Conservation (phyloP, 495 filamentous ascomycete species). For the Sphaerosporella brunnea region DNA sequence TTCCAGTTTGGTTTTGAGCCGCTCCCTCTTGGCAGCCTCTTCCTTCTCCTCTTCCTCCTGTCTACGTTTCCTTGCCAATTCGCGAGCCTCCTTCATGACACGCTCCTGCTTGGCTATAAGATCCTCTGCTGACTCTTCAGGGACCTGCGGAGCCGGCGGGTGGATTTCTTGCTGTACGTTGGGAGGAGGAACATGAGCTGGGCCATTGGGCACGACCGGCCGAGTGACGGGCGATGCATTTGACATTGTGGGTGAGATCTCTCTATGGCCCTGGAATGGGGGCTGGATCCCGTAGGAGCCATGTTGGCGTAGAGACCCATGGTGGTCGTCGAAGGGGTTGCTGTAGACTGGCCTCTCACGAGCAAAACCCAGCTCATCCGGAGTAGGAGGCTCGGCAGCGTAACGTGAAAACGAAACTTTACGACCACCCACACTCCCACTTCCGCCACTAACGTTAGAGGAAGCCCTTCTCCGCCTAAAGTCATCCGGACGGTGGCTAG, state of each 20-base stretch:
- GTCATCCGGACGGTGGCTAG: constrained; percentile 46
- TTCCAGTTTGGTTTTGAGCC: constrained; percentile 69
- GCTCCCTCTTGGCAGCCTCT: constrained; percentile 60
- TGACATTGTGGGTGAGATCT: constrained; percentile 2
- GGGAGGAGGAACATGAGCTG: not conserved
- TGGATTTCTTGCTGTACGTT: constrained; percentile 14
- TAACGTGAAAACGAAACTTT: constrained; percentile 24
- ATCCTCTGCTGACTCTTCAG: constrained; percentile 34
- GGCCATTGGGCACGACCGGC: not conserved
- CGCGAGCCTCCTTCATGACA: constrained; percentile 66
- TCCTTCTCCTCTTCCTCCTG: constrained; percentile 66
- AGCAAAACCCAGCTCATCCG: constrained; percentile 23
- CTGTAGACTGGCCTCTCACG: constrained; percentile 10
- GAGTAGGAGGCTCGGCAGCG: constrained; percentile 20
- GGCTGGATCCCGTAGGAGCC: not conserved
- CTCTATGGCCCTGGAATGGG: not conserved
- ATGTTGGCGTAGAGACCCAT: not conserved
- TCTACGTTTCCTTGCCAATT: constrained; percentile 58
- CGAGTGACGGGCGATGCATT: not conserved
- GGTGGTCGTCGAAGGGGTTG: constrained; percentile 1
- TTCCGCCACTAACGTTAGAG: constrained; percentile 89
- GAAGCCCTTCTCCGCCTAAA: constrained; percentile 72
- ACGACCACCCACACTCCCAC: constrained; percentile 44
- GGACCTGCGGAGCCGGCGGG: constrained; percentile 25
- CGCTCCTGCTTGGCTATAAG: constrained; percentile 53